Evolutionary conservation across 2,329 filamentous ascomycete genomes (phyloP), one percentile per base, ranked within the genome.

Genomic region (Aspergillus brasiliensis): DNA sequence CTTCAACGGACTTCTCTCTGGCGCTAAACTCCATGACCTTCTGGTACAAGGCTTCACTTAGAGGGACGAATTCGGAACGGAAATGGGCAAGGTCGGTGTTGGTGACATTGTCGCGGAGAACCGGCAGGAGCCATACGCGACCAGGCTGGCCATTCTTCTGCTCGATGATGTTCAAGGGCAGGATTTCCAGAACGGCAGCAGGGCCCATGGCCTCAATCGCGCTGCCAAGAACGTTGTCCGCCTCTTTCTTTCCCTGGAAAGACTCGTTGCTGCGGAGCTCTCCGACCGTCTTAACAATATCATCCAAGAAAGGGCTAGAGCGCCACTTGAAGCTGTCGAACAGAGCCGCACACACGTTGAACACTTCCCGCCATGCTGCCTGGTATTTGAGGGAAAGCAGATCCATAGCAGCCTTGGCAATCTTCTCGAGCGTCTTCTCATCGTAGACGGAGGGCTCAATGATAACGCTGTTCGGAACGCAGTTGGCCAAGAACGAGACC

Each of bases 201-300:
- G 95, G 92, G 0, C 95, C 95, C 88, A 97, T 95, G 8, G 92
- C 92, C 64, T 88, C 86, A 63, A 98, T 88, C 5, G 94, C 95
- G 71, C 91, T 91, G 15, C 92, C 91, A 51, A 99, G 86, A 8
- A 99, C 90, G 58, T 90, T 87, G 69, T 99, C 95, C 1, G 94
- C 94, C 73, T 98, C 91, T 75, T 96, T 96, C 81, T 98, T 99
- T 56, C 92, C 92, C 59, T 89, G 84, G 77, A 99, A 99, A 0
- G 92, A 90, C 23, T 95, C 88, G 69, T 92, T 96, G 61, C 89
- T 87, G 60, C 95, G 89, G 56, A 99, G 84, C 63, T 97, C 93
- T 42, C 95, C 95, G 58, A 99, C 83, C 2, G 85, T 88, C 72
- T 88, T 90, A 62, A 93, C 86, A 47, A 95, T 86, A 57, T 88